Percentiles rank a stretch among this genome's conserved stretches.
Evolutionary conservation across 768 basidiomycete genomes (phyloP).

Genomic region (Phanerochaete sordida): DNA sequence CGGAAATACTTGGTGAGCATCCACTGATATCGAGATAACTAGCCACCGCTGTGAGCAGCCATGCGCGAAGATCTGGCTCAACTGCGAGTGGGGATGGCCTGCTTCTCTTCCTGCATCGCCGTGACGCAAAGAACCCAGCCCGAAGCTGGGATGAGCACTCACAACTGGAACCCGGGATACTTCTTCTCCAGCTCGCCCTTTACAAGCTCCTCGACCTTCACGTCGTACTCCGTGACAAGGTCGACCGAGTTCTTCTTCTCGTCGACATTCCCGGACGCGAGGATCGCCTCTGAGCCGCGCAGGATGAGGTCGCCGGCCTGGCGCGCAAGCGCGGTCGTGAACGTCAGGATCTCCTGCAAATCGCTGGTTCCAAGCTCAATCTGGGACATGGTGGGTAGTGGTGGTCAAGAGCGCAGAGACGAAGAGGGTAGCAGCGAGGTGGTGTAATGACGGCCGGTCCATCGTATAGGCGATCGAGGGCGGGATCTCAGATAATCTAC

Average conservation of each 20-base stretch:
- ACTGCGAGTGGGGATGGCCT: no score
- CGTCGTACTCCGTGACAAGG: constrained; percentile 93
- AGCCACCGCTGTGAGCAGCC: not conserved
- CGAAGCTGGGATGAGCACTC: no score
- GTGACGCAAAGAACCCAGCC: no score
- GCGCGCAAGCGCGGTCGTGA: constrained; percentile 68
- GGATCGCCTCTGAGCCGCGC: constrained; percentile 74
- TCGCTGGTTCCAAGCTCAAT: constrained; percentile 26
- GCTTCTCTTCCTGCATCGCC: no score
- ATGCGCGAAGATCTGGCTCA: no score
- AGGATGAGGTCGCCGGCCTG: constrained; percentile 74
- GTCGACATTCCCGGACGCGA: constrained; percentile 47
- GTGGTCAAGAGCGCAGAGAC: no score
- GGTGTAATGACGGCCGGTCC: not conserved
- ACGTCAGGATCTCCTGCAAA: constrained; percentile 60
- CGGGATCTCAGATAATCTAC: not conserved
- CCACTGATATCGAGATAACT: not conserved
- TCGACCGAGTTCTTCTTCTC: constrained; percentile 96
- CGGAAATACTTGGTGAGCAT: not conserved
- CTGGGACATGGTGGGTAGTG: constrained; percentile 1
- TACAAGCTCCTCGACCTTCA: constrained; percentile 85
- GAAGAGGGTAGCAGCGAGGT: not conserved
- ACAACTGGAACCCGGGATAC: constrained; percentile 85
- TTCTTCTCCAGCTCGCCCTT: constrained; percentile 56
- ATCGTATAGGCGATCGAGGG: not conserved